Evolutionary conservation across 1,284 basidiomycete species (phyloP).

Genomic region (Moesziomyces parantarcticus): DNA sequence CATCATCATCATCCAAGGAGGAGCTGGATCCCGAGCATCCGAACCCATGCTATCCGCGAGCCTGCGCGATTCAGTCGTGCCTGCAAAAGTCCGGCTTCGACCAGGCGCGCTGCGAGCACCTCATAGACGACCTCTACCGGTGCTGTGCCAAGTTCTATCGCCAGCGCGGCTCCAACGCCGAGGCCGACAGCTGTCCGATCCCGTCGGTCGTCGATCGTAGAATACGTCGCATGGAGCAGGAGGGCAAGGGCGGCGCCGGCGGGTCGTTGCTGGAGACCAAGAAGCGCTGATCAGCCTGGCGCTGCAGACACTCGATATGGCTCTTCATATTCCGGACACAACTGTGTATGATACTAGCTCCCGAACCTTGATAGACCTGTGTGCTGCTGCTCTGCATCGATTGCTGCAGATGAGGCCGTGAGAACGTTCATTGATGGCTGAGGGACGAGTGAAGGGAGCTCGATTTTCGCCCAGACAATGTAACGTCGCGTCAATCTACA

Average conservation of each 20-base stretch:
- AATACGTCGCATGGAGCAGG: conserved; percentile 47
- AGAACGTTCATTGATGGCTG: too few species aligned
- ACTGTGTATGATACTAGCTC: too few species aligned
- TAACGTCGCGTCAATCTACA: conserved; percentile 2
- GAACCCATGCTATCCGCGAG: conserved; percentile 61
- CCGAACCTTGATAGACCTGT: too few species aligned
- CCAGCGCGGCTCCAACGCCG: conserved; percentile 46
- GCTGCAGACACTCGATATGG: not conserved
- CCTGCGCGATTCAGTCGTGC: conserved; percentile 63
- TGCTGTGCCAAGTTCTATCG: conserved; percentile 64
- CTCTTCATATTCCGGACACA: not conserved
- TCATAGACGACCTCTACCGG: conserved; percentile 60
- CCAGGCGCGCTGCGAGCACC: conserved; percentile 59
- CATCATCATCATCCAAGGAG: conserved; percentile 13
- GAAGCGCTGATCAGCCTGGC: conserved; percentile 3
- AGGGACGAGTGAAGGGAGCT: not conserved
- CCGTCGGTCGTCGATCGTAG: conserved; percentile 47
- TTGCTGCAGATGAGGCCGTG: too few species aligned
- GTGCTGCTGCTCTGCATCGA: too few species aligned
- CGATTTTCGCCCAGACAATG: not conserved
- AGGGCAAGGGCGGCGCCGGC: conserved; percentile 46
- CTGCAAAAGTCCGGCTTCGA: conserved; percentile 58
- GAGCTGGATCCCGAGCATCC: conserved; percentile 35
- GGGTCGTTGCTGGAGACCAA: conserved; percentile 36
- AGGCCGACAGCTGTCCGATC: conserved; percentile 62